Evolutionary conservation across 352 stramenopile genomes (phyloP).

Genomic region (Phytophthora capsici): DNA sequence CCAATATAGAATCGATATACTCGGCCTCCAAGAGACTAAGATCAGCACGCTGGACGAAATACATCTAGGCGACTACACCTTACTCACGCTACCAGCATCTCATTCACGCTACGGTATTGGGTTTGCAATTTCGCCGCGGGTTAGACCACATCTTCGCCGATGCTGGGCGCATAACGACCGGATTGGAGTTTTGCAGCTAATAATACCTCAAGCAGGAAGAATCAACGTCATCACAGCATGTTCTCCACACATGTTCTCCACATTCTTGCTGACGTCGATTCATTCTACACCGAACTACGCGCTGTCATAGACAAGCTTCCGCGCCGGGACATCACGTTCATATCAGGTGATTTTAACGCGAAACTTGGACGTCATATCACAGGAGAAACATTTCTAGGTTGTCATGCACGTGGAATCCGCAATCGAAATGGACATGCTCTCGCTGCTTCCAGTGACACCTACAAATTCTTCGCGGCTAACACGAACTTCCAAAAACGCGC

Average conservation of each 20-base stretch:
- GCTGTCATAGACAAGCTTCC: background rate
- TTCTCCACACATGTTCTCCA: background rate
- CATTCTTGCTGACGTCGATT: background rate
- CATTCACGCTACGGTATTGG: background rate
- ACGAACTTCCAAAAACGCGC: conserved; percentile 1
- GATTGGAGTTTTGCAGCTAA: conserved; percentile 3
- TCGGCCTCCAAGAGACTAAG: conserved; percentile 3
- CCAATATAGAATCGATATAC: background rate
- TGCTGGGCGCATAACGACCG: background rate
- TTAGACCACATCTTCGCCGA: background rate
- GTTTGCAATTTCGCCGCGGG: background rate
- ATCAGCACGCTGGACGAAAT: background rate
- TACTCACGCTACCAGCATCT: background rate
- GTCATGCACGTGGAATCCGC: background rate
- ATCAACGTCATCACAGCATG: conserved; percentile 3
- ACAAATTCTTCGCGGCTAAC: background rate
- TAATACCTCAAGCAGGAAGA: background rate
- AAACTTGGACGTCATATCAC: background rate
- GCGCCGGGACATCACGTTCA: background rate
- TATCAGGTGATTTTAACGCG: conserved; percentile 3
- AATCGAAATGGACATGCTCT: conserved; percentile 5
- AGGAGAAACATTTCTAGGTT: background rate
- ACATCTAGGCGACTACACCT: background rate
- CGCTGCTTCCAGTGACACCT: background rate
- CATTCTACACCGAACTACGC: background rate